Base-by-base conservation (phyloP, 306 rosid species). In the Calophaca sinica region DNA sequence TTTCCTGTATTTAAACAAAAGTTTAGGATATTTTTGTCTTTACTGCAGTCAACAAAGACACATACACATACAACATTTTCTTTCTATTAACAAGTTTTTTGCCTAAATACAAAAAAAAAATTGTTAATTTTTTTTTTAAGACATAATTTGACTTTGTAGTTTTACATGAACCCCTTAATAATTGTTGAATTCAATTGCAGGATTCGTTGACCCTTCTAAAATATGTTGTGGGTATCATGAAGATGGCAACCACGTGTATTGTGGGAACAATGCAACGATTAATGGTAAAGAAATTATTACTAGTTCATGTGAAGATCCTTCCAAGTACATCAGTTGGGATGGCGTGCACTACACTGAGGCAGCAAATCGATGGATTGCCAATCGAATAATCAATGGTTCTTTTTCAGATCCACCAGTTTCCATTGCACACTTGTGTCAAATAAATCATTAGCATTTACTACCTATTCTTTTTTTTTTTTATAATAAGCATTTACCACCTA, bases 301-400 rank as follows among this genome's bases (percentile, higher is more conserved):
- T 4, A 84, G 84, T 62, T 86, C 98, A 6, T 93, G 98, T 62
- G 68, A 79, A 76, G 86, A 90, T 73, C 96, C 98, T 41, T 93
- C 93, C 2, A 54, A 57, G 45, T 51, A 87, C 41, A 85, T 93
- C 1, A 93, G 96, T n/a, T 93, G 98, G 98, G 98, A 93, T 85
- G 96, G 98, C 0, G 90, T 90, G 3, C 98, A 90, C 74, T 89
- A 93, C 74, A 89, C 96, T 0, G 96, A 90, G 45, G 90, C 96
- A 66, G 96, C 98, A 7, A 90, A 93, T 70, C 72, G 13, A 20
- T 93, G 96, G 98, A 72, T 90, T 70, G 86, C 93, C 6, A 68
- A 80, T 57, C 85, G 76, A 0, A 80, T 93, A 44, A 4, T 85
- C 33, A 48, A 69, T 29, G 96, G 98, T 53, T 90, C 88, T 0